Evolutionary conservation across 495 filamentous ascomycete genomes (phyloP), one percentile per base, ranked within the genome.

Genomic region (Penicillium pancosmium): DNA sequence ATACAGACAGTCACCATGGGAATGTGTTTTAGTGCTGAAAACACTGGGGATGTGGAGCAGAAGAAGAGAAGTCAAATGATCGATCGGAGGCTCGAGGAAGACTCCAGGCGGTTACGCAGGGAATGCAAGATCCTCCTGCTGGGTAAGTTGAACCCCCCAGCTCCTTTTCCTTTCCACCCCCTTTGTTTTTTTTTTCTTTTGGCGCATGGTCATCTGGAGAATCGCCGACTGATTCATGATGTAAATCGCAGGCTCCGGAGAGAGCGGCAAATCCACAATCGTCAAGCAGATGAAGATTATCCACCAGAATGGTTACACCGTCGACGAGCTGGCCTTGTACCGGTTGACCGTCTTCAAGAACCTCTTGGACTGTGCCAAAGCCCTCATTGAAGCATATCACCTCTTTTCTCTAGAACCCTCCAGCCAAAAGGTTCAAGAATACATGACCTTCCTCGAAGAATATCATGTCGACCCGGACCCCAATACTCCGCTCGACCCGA

Each of bases 271-370:
- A 76, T 97, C 94, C 50, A 98, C 94, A 4, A 97, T 98, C 62
- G 94, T 98, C 61, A 98, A 98, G 74, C 94, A 98, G 81, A 98
- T 98, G 94, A 98, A 98, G 77, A 98, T 98, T 68, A 98, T 98
- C 63, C 94, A 98, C 68, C 90, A 97, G 67, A 96, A 96, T 76
- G 94, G 94, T 56, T 98, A 98, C 73, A 89, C 90, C 3, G 82
- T 88, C 58, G 92, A 97, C 62, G 94, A 98, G 71, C 83, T 97
- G 52, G 88, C 87, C 50, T 84, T 95, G 65, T 98, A 98, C 76
- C 90, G 94, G 41, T 84, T 95, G 51, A 97, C 93, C 31, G 91
- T 98, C 41, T 98, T 95, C 81, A 98, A 98, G 78, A 98, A 98
- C 72, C 81, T 98, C 8, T 80, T 97, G 52, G 94, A 98, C 76